Conservation (phyloP, 1,284 basidiomycete genomes). For the Mycena citricolor region DNA sequence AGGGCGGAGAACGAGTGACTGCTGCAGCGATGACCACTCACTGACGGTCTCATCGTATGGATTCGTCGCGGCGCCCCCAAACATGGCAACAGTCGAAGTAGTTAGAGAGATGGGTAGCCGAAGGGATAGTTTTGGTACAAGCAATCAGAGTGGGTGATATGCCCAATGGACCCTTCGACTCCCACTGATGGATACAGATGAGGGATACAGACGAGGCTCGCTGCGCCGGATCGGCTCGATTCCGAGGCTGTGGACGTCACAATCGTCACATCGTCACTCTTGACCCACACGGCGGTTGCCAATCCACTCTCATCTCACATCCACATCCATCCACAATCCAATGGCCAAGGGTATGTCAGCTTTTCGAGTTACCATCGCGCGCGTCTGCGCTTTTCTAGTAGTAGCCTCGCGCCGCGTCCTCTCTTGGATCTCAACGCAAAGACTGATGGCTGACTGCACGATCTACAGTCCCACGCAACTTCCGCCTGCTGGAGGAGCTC, state of each 20-base stretch:
- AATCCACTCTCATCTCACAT: conserved; percentile 11
- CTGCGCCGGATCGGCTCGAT: conserved; percentile 4
- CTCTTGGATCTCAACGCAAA: no score
- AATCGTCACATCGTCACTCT: conserved; percentile 4
- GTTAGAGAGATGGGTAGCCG: conserved; percentile 1
- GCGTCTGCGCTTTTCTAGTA: no score
- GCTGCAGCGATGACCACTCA: no score
- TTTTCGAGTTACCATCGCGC: no score
- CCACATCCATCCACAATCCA: conserved; percentile 11
- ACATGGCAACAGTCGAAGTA: conserved; percentile 47
- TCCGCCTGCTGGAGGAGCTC: conserved; percentile 94
- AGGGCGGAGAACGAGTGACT: no score
- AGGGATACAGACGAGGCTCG: not conserved
- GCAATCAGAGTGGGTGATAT: no score
- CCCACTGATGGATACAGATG: conserved; percentile 5
- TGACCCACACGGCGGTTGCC: no score
- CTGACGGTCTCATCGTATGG: conserved; percentile 94
- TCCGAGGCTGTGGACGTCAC: not conserved
- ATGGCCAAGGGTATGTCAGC: conserved; percentile 16
- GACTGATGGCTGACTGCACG: no score
- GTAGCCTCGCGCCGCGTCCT: no score
- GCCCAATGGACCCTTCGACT: no score
- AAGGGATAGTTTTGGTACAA: no score
- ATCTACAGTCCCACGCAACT: conserved; percentile 93
- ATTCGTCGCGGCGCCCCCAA: conserved; percentile 64